These are phyloP conservation scores for Fraxinus latifolia DNA, from an alignment of 305 asterid species.

Conservation along the genomic window DNA sequence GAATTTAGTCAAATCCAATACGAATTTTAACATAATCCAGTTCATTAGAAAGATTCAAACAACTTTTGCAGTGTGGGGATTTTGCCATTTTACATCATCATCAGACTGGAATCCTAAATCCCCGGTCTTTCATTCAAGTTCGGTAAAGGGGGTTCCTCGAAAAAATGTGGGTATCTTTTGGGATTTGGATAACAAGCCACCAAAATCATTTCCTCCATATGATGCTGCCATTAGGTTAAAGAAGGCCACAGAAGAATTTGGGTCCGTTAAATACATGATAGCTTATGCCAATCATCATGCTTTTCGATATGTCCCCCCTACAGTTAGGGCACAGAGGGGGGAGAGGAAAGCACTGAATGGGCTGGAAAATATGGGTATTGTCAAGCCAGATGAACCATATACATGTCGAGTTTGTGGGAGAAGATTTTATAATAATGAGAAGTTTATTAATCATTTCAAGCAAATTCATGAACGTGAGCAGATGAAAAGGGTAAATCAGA, in stretches of 20 bases:
- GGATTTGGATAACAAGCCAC: slow-evolving; percentile 92
- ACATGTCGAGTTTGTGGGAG: slow-evolving; percentile 82
- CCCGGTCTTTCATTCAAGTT: slow-evolving; percentile 25
- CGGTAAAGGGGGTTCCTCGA: slow-evolving; percentile 28
- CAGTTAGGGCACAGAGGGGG: slow-evolving; percentile 46
- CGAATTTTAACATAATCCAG: slow-evolving; percentile 16
- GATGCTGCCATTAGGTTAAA: slow-evolving; percentile 70
- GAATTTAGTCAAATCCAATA: slow-evolving; percentile 25
- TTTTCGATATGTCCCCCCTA: slow-evolving; percentile 69
- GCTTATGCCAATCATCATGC: slow-evolving; percentile 78
- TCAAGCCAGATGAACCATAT: slow-evolving; percentile 56
- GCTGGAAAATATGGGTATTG: slow-evolving; percentile 52
- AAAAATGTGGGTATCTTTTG: slow-evolving; percentile 73
- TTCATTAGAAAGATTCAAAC: slow-evolving; percentile 18
- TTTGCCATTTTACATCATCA: slow-evolving; percentile 31
- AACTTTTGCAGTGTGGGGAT: slow-evolving; percentile 13
- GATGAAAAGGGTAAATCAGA: slow-evolving; percentile 66
- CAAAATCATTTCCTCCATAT: slow-evolving; percentile 62
- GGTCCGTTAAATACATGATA: slow-evolving; percentile 62
- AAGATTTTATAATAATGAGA: slow-evolving; percentile 62
- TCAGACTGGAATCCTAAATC: slow-evolving; percentile 26
- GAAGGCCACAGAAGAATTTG: slow-evolving; percentile 62
- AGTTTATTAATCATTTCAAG: slow-evolving; percentile 66
- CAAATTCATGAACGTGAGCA: slow-evolving; percentile 79
- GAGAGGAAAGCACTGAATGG: slow-evolving; percentile 47